phyloP scores from a whole-genome alignment of 352 stramenopile species.

The Globisporangium cederbergense region DNA sequence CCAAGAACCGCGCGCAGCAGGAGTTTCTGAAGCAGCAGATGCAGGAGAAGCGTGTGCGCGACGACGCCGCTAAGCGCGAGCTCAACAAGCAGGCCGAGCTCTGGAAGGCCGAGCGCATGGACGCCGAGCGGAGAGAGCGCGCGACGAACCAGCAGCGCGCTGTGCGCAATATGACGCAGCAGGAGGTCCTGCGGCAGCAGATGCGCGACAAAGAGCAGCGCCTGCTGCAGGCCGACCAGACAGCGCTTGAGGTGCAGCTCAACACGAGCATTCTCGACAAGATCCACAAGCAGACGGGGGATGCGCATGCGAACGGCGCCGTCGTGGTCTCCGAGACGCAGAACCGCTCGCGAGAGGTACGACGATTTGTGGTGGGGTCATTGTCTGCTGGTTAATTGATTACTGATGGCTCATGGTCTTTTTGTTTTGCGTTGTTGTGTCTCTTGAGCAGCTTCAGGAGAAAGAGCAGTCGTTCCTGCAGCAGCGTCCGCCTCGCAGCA shows the following conservation, averaged over 20 bases:
- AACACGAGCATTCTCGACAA: constrained; percentile 69
- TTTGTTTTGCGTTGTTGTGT: constrained; percentile 1
- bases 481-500: constrained; percentile 24
- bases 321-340: constrained; percentile 67
- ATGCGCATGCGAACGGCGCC: constrained; percentile 35
- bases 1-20: constrained; percentile 43
- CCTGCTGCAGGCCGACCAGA: constrained; percentile 63
- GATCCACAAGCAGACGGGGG: constrained; percentile 52
- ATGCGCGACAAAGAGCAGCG: constrained; percentile 66
- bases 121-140: constrained; percentile 53
- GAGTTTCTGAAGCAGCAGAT: constrained; percentile 59
- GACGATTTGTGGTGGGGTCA: neutral
- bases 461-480: constrained; percentile 44
- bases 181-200: constrained; percentile 64
- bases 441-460: constrained; percentile 38
- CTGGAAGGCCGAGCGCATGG: constrained; percentile 64
- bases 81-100: constrained; percentile 79
- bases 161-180: constrained; percentile 49
- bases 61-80: constrained; percentile 48
- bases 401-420: neutral
- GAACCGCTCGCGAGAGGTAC: constrained; percentile 67
- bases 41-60: constrained; percentile 63
- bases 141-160: constrained; percentile 48
- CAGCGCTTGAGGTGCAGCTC: constrained; percentile 65
- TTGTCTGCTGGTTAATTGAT: neutral